Evolutionary conservation across 345 rosid species (phyloP), one percentile per base, ranked within the genome.

Genomic region (Euphorbia pulcherrima): DNA sequence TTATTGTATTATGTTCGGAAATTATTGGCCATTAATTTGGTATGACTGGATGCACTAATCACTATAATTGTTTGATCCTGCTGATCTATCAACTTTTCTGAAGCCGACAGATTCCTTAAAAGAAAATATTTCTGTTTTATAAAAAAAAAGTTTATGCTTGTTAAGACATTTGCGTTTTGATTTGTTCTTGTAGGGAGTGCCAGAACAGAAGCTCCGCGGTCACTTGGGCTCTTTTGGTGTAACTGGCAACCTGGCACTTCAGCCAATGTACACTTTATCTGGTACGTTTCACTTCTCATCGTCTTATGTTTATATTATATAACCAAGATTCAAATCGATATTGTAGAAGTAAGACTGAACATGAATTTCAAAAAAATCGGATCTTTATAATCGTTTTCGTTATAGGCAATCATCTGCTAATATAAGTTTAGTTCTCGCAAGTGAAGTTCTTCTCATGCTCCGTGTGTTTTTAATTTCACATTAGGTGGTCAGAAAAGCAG

Each of bases 401-500:
- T 41, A 14, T 39, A 67, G 68, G 51, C 65, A 24, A 26, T 44
- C 40, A 44, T 44, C 12, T 41, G 58, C 44, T 13, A 24, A 33
- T 74, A 11, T 26, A 10, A 28, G 14, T 70, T 44, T 14, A 47
- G 20, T 50, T 23, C 5, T 40, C 21, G 27, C 52, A 0, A 41
- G 16, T 54, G 37, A 28, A 41, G 24, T 10, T 57, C 17, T 48
- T 28, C 33, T 39, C 13, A 13, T n/a, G 5, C 2, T 29, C 8
- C 40, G 50, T 46, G 21, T 70, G 65, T 72, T 54, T 37, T 57
- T 13, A 4, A 47, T 33, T 20, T 52, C 40, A 37, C 37, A 39
- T 54, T 69, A 90, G 98, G 99, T 79, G 99, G 99, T 74, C 99
- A 94, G 84, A 94, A 94, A 80, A 94, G 97, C 77, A 89, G 99